Evolutionary conservation across 306 rosid species (phyloP).

Genomic region (Purshia tridentata): DNA sequence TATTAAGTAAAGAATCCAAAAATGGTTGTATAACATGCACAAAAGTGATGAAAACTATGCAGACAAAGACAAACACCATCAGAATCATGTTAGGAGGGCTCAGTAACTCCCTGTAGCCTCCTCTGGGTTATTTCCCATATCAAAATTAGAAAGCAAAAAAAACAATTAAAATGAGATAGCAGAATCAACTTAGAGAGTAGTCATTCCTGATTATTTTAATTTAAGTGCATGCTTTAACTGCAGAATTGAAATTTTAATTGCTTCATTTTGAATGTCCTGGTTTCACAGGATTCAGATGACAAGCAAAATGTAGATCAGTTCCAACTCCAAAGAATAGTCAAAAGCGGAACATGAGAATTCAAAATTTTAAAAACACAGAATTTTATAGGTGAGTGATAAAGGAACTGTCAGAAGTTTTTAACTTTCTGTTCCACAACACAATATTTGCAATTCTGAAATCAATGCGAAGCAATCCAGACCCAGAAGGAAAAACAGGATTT

Average conservation of each 20-base stretch:
- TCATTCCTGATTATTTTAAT: too few relatives aligned
- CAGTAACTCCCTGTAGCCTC: not conserved
- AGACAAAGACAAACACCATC: slow-evolving; percentile 5
- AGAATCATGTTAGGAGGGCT: not conserved
- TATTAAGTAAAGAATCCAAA: slow-evolving; percentile 6
- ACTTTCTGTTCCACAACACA: not conserved
- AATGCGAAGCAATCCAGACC: slow-evolving; percentile 9
- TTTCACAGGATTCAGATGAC: slow-evolving; percentile 2
- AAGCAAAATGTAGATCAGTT: not conserved
- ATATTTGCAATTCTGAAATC: not conserved
- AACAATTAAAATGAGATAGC: not conserved
- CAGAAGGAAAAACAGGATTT: not conserved
- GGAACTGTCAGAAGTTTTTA: not conserved
- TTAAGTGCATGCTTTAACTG: too few relatives aligned
- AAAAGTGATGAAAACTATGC: slow-evolving; percentile 9
- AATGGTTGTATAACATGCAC: slow-evolving; percentile 1
- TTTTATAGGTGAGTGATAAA: not conserved
- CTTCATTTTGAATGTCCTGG: not conserved
- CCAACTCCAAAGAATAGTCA: not conserved
- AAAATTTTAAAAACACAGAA: not conserved
- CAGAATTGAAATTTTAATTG: not conserved
- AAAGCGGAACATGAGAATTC: slow-evolving; percentile 2
- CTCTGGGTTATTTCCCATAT: not conserved
- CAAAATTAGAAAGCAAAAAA: not conserved
- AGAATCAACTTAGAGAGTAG: not conserved